Conservation (phyloP, 805 yeast genomes). For the Clavispora asparagi region DNA sequence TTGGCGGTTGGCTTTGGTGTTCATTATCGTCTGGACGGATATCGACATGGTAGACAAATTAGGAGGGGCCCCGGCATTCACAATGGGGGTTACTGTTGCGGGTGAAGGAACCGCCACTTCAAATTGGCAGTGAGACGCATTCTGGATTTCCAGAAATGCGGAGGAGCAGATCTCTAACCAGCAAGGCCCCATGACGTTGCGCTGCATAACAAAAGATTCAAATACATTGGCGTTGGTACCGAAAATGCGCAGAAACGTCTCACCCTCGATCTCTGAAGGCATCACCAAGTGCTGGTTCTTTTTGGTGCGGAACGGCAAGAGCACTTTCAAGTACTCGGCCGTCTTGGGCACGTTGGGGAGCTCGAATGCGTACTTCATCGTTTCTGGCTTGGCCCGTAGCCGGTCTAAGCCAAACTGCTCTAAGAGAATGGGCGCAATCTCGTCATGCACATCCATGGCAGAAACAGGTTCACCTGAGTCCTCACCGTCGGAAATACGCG, state of each 20-base stretch:
- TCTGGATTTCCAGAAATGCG: conserved; percentile 52
- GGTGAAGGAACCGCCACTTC: conserved; percentile 61
- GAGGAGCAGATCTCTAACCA: conserved; percentile 77
- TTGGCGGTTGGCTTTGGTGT: conserved; percentile 68
- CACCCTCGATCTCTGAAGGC: conserved; percentile 67
- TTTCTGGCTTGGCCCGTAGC: conserved; percentile 66
- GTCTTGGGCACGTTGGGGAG: conserved; percentile 72
- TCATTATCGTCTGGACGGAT: conserved; percentile 76
- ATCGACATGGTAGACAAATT: conserved; percentile 64
- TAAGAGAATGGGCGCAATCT: conserved; percentile 62
- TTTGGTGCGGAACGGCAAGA: conserved; percentile 69
- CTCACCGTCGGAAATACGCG: conserved; percentile 38
- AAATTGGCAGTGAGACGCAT: conserved; percentile 75
- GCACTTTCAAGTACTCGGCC: conserved; percentile 72
- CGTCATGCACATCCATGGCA: conserved; percentile 70
- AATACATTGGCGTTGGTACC: conserved; percentile 72
- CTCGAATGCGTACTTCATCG: conserved; percentile 85
- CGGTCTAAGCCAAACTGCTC: conserved; percentile 56
- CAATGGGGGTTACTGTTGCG: conserved; percentile 41
- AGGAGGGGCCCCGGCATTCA: conserved; percentile 51
- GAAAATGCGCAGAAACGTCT: conserved; percentile 71
- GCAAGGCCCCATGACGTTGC: conserved; percentile 94
- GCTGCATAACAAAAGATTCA: conserved; percentile 79
- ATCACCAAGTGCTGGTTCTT: conserved; percentile 41
- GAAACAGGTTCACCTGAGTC: conserved; percentile 35